These are phyloP conservation scores for Mimosa pudica DNA, from an alignment of 306 rosid species.

Conservation along the genomic window DNA sequence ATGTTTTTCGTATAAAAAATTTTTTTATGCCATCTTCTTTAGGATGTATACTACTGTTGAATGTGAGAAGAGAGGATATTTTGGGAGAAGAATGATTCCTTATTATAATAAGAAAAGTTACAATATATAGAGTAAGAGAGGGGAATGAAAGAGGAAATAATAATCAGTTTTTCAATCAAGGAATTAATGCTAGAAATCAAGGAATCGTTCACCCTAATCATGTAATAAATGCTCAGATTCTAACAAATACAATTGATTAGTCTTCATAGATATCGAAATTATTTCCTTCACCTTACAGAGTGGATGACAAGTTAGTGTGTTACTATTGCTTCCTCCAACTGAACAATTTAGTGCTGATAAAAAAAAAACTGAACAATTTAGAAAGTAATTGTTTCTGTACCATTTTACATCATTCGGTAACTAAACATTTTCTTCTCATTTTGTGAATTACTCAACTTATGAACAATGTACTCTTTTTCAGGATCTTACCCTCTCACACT, in stretches of 20 bases:
- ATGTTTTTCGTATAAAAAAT: too few relatives aligned
- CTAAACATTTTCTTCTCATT: not conserved
- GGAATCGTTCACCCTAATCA: too few relatives aligned
- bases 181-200: too few relatives aligned
- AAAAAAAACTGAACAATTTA: not conserved
- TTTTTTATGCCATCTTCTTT: not conserved
- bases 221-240: too few relatives aligned
- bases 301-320: not conserved
- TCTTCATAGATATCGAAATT: not conserved
- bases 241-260: not conserved
- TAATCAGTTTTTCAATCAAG: too few relatives aligned
- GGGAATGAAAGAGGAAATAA: too few relatives aligned
- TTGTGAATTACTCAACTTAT: not conserved
- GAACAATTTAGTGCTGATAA: not conserved
- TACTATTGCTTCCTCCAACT: not conserved
- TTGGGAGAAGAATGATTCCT: too few relatives aligned
- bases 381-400: not conserved
- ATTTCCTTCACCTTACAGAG: not conserved
- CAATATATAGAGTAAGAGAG: too few relatives aligned
- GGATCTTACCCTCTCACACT: slow-evolving; percentile 27
- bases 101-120: too few relatives aligned
- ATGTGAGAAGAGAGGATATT: too few relatives aligned
- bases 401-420: slow-evolving; percentile 8
- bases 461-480: not conserved
- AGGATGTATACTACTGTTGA: not conserved